These are phyloP conservation scores for Chamaecrista fasciculata DNA, from an alignment of 306 rosid genomes.

Conservation along the genomic window DNA sequence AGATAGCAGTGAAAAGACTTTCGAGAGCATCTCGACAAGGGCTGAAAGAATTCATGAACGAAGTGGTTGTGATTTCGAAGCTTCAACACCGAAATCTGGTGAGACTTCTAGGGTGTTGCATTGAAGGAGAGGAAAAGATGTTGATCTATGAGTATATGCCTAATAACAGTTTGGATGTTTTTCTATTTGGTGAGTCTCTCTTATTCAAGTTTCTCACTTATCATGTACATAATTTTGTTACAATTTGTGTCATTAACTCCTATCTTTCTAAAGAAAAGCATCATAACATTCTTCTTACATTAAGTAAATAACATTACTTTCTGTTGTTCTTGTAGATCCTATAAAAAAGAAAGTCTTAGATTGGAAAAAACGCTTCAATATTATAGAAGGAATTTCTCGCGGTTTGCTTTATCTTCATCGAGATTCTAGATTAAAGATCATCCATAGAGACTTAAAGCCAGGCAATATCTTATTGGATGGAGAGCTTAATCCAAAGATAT, in stretches of 20 bases:
- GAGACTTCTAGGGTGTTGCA: slow-evolving; percentile 33
- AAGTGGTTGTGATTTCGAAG: slow-evolving; percentile 33
- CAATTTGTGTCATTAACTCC: neutral
- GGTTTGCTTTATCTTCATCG: slow-evolving; percentile 29
- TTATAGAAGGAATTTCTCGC: slow-evolving; percentile 27
- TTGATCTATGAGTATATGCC: slow-evolving; percentile 41
- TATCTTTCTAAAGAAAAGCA: neutral
- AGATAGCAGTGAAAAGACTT: slow-evolving; percentile 37
- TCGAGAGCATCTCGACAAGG: slow-evolving; percentile 31
- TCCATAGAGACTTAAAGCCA: slow-evolving; percentile 30
- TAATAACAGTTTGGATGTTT: slow-evolving; percentile 32
- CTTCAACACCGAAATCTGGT: slow-evolving; percentile 43
- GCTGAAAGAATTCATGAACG: slow-evolving; percentile 32
- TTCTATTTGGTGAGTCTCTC: slow-evolving; percentile 31
- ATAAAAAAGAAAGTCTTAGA: neutral
- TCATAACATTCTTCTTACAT: neutral
- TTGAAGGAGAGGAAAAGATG: slow-evolving; percentile 34
- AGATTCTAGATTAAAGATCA: slow-evolving; percentile 33
- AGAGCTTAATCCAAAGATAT: neutral
- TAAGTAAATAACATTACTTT: too few relatives aligned
- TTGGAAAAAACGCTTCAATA: slow-evolving; percentile 18
- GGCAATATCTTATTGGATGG: neutral
- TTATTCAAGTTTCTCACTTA: neutral
- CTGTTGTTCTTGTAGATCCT: neutral
- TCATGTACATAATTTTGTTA: too few relatives aligned